Evolutionary conservation across 148 eudicot species (phyloP).

Genomic region (Tetragonia tetragonoides): DNA sequence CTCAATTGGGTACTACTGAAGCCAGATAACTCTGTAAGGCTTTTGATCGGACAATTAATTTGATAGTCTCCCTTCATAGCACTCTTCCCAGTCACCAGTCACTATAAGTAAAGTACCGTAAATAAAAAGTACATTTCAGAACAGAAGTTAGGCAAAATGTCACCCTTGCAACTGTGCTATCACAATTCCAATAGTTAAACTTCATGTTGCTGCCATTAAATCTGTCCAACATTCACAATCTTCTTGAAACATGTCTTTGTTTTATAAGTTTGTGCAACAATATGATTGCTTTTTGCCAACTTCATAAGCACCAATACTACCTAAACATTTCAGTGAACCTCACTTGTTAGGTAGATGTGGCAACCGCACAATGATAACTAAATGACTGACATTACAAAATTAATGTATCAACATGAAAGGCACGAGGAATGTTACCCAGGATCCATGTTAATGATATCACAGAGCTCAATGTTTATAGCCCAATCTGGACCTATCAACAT

Average conservation of each 20-base stretch:
- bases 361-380: not conserved
- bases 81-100: not conserved
- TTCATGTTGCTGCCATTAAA: not conserved
- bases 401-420: conserved; percentile 5
- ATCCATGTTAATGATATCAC: conserved; percentile 79
- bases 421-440: conserved; percentile 56
- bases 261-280: not conserved
- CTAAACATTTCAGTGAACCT: not conserved
- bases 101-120: not conserved
- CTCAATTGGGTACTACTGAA: not conserved
- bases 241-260: not conserved
- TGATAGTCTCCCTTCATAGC: not conserved
- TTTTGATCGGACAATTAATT: not conserved
- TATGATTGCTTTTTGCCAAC: too few relatives aligned
- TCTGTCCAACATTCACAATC: not conserved
- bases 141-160: not conserved
- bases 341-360: not conserved
- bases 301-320: not conserved
- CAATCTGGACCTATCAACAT: conserved; percentile 85
- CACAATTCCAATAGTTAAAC: not conserved
- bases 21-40: not conserved
- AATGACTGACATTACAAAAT: not conserved
- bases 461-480: conserved; percentile 86
- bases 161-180: not conserved
- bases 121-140: not conserved